Percentiles rank a stretch among this genome's conserved stretches.
Evolutionary conservation across 129 eudicot species (phyloP).

Genomic region (Chrysanthemum lavandulifolium): DNA sequence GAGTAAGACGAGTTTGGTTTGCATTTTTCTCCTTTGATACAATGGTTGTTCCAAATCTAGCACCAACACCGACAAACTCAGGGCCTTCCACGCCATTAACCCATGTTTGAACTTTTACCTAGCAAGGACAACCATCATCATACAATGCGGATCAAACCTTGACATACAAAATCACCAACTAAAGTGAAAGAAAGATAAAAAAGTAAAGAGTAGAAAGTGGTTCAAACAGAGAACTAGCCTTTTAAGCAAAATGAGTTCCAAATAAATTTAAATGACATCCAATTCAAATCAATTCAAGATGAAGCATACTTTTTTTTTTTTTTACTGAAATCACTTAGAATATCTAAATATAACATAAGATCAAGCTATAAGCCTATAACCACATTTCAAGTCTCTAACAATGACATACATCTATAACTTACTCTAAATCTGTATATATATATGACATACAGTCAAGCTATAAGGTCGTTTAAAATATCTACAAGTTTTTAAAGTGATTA

Average conservation of each 20-base stretch:
- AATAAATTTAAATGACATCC: no score
- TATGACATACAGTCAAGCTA: no score
- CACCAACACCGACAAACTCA: constrained; percentile 89
- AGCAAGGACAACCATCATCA: constrained; percentile 18
- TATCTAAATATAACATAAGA: constrained; percentile 3
- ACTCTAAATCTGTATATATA: no score
- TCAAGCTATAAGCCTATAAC: not conserved
- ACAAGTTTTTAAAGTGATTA: no score
- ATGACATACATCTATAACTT: no score
- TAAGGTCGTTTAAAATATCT: no score
- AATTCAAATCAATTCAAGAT: not conserved
- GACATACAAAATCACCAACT: no score
- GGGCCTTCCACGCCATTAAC: constrained; percentile 58
- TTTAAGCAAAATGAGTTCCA: no score
- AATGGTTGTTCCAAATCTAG: constrained; percentile 79
- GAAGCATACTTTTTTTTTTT: not conserved
- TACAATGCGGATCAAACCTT: not conserved
- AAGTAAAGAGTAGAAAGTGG: not conserved
- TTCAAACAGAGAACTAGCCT: not conserved
- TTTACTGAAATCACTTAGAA: not conserved
- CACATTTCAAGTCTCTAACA: no score
- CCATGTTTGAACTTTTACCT: constrained; percentile 97
- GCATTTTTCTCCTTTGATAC: constrained; percentile 89
- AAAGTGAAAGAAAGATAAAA: no score
- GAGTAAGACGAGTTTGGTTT: constrained; percentile 53